Conservation (phyloP, 202 grass and related monocot species). For the Cymbopogon flexuosus region DNA sequence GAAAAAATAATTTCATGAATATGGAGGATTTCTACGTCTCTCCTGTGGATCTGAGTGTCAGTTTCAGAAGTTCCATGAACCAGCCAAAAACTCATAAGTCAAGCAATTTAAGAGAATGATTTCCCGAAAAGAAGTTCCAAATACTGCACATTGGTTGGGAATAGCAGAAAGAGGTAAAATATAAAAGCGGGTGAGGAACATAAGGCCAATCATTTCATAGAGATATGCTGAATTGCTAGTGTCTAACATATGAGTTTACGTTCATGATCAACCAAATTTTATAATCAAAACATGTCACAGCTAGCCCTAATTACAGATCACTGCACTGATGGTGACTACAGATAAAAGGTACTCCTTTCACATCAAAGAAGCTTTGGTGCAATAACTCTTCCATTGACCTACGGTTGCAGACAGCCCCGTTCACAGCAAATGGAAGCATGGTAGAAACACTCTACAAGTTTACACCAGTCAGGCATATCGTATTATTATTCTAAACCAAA, state of each 20-base stretch:
- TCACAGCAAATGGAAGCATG: neutral
- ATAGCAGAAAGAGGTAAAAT: neutral
- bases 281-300: neutral
- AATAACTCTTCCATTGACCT: neutral
- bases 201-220: neutral
- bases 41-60: slow-evolving; percentile 45
- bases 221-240: neutral
- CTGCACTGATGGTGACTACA: neutral
- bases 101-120: neutral
- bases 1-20: slow-evolving; percentile 96
- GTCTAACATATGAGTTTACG: neutral
- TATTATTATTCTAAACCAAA: neutral
- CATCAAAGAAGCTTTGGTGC: neutral
- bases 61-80: neutral
- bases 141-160: neutral
- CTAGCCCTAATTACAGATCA: neutral
- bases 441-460: neutral
- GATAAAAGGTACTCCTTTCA: neutral
- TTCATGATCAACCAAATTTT: neutral
- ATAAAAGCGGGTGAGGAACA: neutral
- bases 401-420: neutral
- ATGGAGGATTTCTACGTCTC: slow-evolving; percentile 25
- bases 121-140: neutral
- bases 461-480: neutral
- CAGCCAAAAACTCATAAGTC: neutral